Percentiles rank a stretch among this genome's conserved stretches.
Evolutionary conservation across 371 early-diverging fungal species (phyloP).

Genomic region (Mortierella polycephala): DNA sequence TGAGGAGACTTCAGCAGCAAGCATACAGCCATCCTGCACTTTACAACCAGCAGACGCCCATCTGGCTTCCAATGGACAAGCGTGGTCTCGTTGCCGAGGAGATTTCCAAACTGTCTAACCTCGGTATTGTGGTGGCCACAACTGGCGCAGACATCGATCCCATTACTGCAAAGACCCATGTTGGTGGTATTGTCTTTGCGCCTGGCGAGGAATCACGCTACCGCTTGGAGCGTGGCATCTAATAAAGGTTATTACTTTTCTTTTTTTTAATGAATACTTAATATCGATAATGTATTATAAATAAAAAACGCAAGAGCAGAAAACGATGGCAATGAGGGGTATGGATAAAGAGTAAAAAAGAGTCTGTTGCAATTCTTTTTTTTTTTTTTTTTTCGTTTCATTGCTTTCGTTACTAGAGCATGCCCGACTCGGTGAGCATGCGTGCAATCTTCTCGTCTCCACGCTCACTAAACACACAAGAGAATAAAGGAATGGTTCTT

Average conservation of each 20-base stretch:
- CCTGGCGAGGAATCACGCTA: slow-evolving; percentile 44
- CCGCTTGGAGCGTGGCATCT: slow-evolving; percentile 44
- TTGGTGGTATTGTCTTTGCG: slow-evolving; percentile 38
- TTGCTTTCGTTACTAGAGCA: slow-evolving; percentile 65
- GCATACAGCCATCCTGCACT: slow-evolving; percentile 46
- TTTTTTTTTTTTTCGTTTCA: slow-evolving; percentile 5
- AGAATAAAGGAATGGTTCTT: background rate
- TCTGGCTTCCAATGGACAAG: slow-evolving; percentile 47
- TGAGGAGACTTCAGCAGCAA: slow-evolving; percentile 35
- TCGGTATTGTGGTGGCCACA: slow-evolving; percentile 32
- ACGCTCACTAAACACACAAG: slow-evolving; percentile 65
- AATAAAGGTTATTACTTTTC: background rate
- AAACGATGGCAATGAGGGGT: background rate
- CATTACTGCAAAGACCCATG: slow-evolving; percentile 28
- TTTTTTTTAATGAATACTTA: background rate
- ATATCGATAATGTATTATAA: too few species aligned
- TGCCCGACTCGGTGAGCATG: slow-evolving; percentile 88
- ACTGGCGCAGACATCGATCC: slow-evolving; percentile 34
- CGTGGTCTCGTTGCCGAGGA: slow-evolving; percentile 31
- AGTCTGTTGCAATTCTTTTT: background rate
- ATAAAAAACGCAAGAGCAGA: too few species aligned
- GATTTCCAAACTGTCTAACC: slow-evolving; percentile 7
- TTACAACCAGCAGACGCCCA: slow-evolving; percentile 31
- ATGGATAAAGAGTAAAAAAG: background rate
- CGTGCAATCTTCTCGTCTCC: slow-evolving; percentile 93